A percentile compares a stretch with the other conserved stretches of the same genome.
Conservation (phyloP, 345 rosid species). For the Salix purpurea region DNA sequence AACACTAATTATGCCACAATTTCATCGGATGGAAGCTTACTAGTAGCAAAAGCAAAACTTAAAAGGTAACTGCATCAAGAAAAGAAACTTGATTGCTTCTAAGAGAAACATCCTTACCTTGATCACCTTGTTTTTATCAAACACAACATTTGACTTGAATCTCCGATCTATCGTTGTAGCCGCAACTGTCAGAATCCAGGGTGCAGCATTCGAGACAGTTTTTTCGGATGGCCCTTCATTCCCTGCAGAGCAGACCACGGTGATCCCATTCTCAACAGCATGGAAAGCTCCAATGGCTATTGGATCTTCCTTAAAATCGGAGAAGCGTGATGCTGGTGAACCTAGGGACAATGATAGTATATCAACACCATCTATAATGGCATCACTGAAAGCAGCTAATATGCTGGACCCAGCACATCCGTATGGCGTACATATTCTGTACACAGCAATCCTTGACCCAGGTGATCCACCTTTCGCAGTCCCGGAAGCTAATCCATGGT, state of each 20-base stretch:
- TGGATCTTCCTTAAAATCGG: slow-evolving; percentile 44
- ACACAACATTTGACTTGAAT: slow-evolving; percentile 60
- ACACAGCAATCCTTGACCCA: slow-evolving; percentile 61
- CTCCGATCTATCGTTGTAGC: slow-evolving; percentile 81
- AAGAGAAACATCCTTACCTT: slow-evolving; percentile 37
- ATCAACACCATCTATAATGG: slow-evolving; percentile 67
- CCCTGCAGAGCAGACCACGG: slow-evolving; percentile 82
- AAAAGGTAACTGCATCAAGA: background rate
- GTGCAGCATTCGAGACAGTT: slow-evolving; percentile 60
- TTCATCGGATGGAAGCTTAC: background rate
- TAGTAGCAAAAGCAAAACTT: background rate
- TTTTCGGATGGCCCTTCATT: slow-evolving; percentile 57
- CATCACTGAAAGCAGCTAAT: slow-evolving; percentile 75
- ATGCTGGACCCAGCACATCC: slow-evolving; percentile 68
- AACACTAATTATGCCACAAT: background rate
- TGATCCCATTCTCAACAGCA: slow-evolving; percentile 62
- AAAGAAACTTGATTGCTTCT: background rate
- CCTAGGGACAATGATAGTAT: slow-evolving; percentile 73
- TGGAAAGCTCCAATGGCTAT: slow-evolving; percentile 83
- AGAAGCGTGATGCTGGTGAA: slow-evolving; percentile 11
- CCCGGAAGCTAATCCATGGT: slow-evolving; percentile 65
- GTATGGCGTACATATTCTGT: slow-evolving; percentile 44
- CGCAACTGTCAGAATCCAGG: slow-evolving; percentile 84
- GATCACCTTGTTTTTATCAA: slow-evolving; percentile 53
- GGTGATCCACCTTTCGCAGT: slow-evolving; percentile 76